Evolutionary conservation across 495 filamentous ascomycete species (phyloP), one percentile per base, ranked within the genome.

Genomic region (Aspergillus bridgeri): DNA sequence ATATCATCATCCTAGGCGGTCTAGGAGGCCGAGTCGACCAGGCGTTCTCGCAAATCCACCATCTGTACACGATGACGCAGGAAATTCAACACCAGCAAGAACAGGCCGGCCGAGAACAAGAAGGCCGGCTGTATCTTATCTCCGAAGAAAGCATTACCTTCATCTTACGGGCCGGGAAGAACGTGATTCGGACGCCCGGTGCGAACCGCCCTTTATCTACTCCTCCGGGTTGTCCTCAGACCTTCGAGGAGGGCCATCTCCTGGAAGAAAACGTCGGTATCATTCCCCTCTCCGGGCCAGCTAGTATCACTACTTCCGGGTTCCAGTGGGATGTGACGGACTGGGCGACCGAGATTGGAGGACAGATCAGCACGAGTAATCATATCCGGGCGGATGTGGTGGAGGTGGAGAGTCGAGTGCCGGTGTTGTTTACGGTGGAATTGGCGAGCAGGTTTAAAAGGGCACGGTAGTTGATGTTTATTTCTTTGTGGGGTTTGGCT

Each of bases 21-120:
- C 80, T 98, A 1, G 90, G 88, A 20, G 95, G 95, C 3, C 83
- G 94, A 24, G 89, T 96, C 6, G 94, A 98, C 69, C 95, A 98
- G 60, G 92, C 86, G 4, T 81, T 98, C 27, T 91, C 90, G 25
- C 87, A 93, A 51, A 78, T 98, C 45, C 90, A 94, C 65, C 88
- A 92, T 64, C 71, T 92, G 27, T 89, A 87, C 53, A 63, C 55
- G 61, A 79, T 65, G 72, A 71, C 49, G 7, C 62, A 69, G 49
- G 58, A 58, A n/a, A 61, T 64, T 25, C 56, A 46, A 55, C 33
- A 29, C 50, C 44, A n/a, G 17, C 24, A 5, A 38, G 18, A 25
- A 51, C 33, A 38, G 22, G 19, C 21, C 13, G 29, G 53, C 18
- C 54, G 42, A 0, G 19, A 49, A 18, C 13, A 21, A 2, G 58